Evolutionary conservation across 2,329 filamentous ascomycete genomes (phyloP).

Genomic region (Colletotrichum chlorophyti): DNA sequence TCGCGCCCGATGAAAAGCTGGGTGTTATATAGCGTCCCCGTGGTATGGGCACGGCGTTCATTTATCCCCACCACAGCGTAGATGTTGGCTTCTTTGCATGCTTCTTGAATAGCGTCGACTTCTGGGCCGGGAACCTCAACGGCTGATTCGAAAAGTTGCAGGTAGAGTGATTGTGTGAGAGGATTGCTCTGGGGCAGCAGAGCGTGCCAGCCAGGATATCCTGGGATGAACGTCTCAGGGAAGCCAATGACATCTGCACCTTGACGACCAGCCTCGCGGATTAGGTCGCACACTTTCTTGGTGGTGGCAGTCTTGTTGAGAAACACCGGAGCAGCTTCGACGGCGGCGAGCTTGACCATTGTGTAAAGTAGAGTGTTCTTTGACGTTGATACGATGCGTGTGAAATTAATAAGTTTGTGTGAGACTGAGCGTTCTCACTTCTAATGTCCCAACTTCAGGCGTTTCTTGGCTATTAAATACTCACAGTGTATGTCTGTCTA

Average conservation of each 20-base stretch:
- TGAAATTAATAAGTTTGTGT: background rate
- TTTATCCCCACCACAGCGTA: too few relatives aligned
- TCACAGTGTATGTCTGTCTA: background rate
- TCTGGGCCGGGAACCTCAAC: conserved; percentile 29
- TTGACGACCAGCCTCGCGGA: conserved; percentile 26
- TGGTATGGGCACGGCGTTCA: too few relatives aligned
- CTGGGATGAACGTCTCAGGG: conserved; percentile 29
- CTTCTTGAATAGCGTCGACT: too few relatives aligned
- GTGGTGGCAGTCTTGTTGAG: conserved; percentile 29
- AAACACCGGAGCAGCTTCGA: conserved; percentile 28
- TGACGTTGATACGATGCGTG: background rate
- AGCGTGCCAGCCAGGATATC: conserved; percentile 23
- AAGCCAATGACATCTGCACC: conserved; percentile 28
- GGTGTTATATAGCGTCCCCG: too few relatives aligned
- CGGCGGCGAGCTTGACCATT: conserved; percentile 22
- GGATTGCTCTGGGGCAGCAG: conserved; percentile 12
- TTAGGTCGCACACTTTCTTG: conserved; percentile 24
- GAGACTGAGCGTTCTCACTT: too few relatives aligned
- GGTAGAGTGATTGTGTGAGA: conserved; percentile 14
- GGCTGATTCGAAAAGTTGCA: conserved; percentile 19
- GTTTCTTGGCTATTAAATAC: background rate
- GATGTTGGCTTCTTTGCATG: too few relatives aligned
- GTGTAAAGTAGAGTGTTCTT: background rate
- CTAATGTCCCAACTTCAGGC: too few relatives aligned
- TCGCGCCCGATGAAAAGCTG: too few relatives aligned